Base-by-base conservation (phyloP, 768 basidiomycete species). In the Xerocomus spinulosus region DNA sequence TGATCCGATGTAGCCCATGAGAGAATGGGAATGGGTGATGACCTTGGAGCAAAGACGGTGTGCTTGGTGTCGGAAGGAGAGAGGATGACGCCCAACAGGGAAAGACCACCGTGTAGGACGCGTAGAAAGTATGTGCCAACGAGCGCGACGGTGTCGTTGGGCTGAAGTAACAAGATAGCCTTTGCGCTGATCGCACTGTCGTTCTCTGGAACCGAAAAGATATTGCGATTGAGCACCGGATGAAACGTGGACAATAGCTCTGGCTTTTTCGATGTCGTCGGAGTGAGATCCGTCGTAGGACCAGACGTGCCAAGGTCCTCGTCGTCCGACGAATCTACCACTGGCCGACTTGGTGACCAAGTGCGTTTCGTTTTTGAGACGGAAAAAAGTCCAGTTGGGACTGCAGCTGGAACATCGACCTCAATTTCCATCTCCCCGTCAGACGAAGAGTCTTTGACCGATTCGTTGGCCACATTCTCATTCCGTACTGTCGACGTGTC, bases 41-140 rank as follows among this genome's bases (percentile, higher is more conserved):
- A 88, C 3, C 80, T 74, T 0, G 92, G 90, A 0, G 90, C 86
- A 59, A 81, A 94, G 23, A 94, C 70, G 12, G 66, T 68, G 54
- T 90, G 73, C 5, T 56, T 48, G 3, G 46, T 58, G 2, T 55
- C 37, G 1, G 79, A 78, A 7, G 79, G 56, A 1, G 49, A 40
- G 8, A 87, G 59, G 1, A 66, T 69, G 10, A 78, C 73, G 3
- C 87, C 87, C n/a, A 74, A 71, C 1, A 92, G 40, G 3, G 71
- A 67, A 43, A 93, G 51, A 14, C 75, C 67, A 1, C 88, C 87
- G 42, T 72, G 78, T 4, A 93, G 59, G 21, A 92, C 75, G 0
- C 73, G 72, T 14, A 95, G 50, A 4, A 58, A 61, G 63, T 81
- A 88, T 0, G 73, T 70, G 5, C 93, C 93, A 8, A 87, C 69